Evolutionary conservation across 768 basidiomycete species (phyloP), one percentile per base, ranked within the genome.

Genomic region (Mycena venus): DNA sequence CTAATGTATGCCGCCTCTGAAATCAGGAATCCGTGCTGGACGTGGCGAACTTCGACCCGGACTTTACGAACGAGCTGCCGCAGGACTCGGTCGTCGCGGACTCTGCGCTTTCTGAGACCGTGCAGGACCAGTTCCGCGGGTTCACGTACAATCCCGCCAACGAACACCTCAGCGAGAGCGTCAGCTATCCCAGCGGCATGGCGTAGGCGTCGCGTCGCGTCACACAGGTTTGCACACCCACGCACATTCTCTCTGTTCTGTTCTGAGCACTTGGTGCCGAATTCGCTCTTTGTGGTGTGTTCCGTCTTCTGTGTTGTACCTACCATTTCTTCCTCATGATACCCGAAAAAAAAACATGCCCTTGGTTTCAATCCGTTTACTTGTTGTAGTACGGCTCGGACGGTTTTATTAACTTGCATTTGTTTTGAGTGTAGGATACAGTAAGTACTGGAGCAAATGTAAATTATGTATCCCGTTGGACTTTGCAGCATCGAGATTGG

Each of bases 61-160:
- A 99, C 83, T 99, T 99, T 82, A 99, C 97, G 32, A 95, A 93
- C 73, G 98, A 99, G 82, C 93, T 95, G 69, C 94, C 97, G 2
- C 92, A 96, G 78, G 98, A 99, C 84, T 97, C 96, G 2, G 97
- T 99, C 67, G 98, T 99, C 44, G 95, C 95, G 75, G 96, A 97
- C 79, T 97, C 96, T 4, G 93, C 91, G 31, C 86, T 99, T 42
- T 97, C 95, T 19, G 95, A 98, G 87, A 99, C 97, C 0, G 96
- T 99, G 2, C 98, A 99, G 82, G 96, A 97, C 79, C 96, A 97
- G 82, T 99, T 99, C 90, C 87, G 89, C 78, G 95, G 95, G 31
- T 96, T 96, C 85, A 96, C 95, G 6, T 96, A 96, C 82, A 95
- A 95, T 82, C 94, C 94, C 1, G 91, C 91, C 27, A 94, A 94